These are phyloP conservation scores for Dipteronia dyeriana DNA, from an alignment of 345 rosid genomes.

Conservation along the genomic window DNA sequence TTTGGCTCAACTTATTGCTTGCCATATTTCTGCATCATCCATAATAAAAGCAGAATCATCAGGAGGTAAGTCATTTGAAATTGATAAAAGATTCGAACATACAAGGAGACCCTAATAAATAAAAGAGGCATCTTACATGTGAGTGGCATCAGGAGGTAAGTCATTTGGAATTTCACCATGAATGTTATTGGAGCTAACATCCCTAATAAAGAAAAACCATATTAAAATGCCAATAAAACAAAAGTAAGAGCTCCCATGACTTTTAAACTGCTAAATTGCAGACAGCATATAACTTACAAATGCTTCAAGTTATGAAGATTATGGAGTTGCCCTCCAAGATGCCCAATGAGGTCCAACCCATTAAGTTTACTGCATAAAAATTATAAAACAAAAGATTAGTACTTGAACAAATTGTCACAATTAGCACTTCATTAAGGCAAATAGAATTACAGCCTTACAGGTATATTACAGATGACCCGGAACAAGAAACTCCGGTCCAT, in stretches of 20 bases:
- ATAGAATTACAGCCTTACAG: constrained; percentile 71
- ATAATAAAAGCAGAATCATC: not conserved
- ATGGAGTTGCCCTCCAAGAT: constrained; percentile 68
- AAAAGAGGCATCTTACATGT: constrained; percentile 54
- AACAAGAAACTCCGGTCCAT: constrained; percentile 89
- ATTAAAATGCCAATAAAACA: constrained; percentile 7
- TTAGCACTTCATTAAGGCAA: not conserved
- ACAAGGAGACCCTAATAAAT: constrained; percentile 1
- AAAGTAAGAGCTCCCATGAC: constrained; percentile 1
- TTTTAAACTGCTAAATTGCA: not conserved
- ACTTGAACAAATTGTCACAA: not conserved
- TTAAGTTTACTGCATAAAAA: constrained; percentile 48
- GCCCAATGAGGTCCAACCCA: constrained; percentile 64
- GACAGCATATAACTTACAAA: constrained; percentile 47
- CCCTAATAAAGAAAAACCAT: constrained; percentile 46
- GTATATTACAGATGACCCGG: constrained; percentile 61
- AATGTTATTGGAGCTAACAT: constrained; percentile 69
- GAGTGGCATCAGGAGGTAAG: constrained; percentile 79
- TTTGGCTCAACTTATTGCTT: constrained; percentile 60
- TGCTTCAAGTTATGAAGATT: constrained; percentile 66
- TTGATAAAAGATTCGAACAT: not conserved
- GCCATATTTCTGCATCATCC: constrained; percentile 69
- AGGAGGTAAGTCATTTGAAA: not conserved
- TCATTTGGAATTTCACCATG: constrained; percentile 70
- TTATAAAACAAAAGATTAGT: constrained; percentile 10